Conservation (phyloP, 371 early-diverging fungal genomes). For the Apophysomyces trapeziformis region DNA sequence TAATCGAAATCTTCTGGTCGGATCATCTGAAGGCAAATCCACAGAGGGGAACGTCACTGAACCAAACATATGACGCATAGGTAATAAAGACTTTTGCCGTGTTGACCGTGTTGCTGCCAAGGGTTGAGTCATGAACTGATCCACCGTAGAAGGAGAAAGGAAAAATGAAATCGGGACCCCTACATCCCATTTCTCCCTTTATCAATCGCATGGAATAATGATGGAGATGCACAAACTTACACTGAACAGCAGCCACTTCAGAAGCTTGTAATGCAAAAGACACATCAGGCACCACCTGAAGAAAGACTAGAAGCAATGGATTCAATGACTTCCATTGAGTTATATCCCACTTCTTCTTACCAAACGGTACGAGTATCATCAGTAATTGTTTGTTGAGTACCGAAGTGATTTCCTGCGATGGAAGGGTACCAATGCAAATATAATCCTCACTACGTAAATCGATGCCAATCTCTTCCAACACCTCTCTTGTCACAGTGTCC, state of each 20-base stretch:
- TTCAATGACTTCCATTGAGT: background rate
- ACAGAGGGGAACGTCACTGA: constrained; percentile 42
- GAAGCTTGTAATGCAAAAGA: constrained; percentile 44
- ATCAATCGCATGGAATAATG: too few relatives aligned
- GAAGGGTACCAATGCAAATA: constrained; percentile 62
- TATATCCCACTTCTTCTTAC: constrained; percentile 28
- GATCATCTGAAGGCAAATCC: constrained; percentile 44
- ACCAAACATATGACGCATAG: constrained; percentile 25
- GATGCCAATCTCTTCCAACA: constrained; percentile 68
- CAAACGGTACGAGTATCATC: constrained; percentile 67
- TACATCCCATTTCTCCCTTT: constrained; percentile 9
- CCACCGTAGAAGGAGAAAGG: constrained; percentile 37
- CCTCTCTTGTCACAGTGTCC: constrained; percentile 71
- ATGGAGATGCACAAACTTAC: constrained; percentile 36
- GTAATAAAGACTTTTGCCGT: constrained; percentile 23
- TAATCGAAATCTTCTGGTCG: constrained; percentile 42
- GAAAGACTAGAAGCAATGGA: constrained; percentile 35
- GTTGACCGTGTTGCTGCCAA: constrained; percentile 41
- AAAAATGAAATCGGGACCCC: constrained; percentile 59
- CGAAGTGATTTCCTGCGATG: constrained; percentile 65
- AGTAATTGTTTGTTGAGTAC: constrained; percentile 54
- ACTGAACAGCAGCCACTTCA: constrained; percentile 69
- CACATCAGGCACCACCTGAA: constrained; percentile 59
- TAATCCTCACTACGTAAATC: constrained; percentile 57
- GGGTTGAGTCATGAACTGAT: constrained; percentile 38